These are phyloP conservation scores for Bacidia rubella DNA, from an alignment of 495 filamentous ascomycete genomes.

Conservation along the genomic window DNA sequence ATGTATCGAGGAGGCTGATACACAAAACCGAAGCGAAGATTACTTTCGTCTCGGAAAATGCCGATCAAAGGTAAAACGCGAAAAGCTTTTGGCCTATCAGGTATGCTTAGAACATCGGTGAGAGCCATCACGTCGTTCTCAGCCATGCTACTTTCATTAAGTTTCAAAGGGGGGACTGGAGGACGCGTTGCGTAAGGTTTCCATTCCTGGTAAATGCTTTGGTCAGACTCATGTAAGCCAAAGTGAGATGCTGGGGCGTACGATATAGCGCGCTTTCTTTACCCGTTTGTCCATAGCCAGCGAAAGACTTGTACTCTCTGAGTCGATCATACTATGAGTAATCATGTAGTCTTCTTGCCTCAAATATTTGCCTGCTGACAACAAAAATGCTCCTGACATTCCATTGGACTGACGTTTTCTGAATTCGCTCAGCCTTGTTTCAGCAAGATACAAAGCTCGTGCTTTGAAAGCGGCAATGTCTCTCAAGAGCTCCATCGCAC, in stretches of 20 bases:
- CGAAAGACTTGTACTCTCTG: not conserved
- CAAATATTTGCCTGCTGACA: not conserved
- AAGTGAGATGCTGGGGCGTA: not conserved
- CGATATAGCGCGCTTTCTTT: not conserved
- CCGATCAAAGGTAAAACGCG: not conserved
- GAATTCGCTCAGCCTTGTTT: not conserved
- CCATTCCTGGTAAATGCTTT: not conserved
- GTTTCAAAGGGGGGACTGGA: not conserved
- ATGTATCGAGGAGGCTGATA: slow-evolving; percentile 1
- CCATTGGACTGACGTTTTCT: not conserved
- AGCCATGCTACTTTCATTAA: not conserved
- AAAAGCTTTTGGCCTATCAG: slow-evolving; percentile 1
- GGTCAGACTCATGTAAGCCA: not conserved
- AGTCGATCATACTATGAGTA: not conserved
- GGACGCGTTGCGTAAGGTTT: not conserved
- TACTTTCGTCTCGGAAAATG: slow-evolving; percentile 1
- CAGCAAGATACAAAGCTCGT: not conserved
- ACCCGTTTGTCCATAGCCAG: not conserved
- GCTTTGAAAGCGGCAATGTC: slow-evolving; percentile 7
- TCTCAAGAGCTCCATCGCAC: not conserved
- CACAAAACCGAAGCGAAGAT: slow-evolving; percentile 3
- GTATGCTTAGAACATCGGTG: not conserved
- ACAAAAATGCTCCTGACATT: not conserved
- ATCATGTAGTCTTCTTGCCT: not conserved
- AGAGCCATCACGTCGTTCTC: not conserved